These are phyloP conservation scores for Lasiosphaeria hispida DNA, from an alignment of 495 filamentous ascomycete genomes.

Conservation along the genomic window DNA sequence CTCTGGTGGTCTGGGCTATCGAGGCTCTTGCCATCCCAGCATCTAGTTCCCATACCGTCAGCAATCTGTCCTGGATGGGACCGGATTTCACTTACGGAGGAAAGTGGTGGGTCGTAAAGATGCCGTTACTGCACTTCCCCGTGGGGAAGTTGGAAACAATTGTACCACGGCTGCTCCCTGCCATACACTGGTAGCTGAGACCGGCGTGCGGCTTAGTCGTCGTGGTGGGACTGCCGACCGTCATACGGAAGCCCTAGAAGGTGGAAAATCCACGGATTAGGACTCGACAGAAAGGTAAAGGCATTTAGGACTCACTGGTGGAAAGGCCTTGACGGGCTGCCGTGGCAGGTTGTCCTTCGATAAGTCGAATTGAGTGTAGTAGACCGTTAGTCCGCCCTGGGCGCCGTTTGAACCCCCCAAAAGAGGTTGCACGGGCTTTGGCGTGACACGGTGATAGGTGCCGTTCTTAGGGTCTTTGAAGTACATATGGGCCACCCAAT, in stretches of 20 bases:
- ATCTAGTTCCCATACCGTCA: slow-evolving; percentile 5
- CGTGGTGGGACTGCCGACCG: slow-evolving; percentile 41
- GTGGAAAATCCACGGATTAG: not conserved
- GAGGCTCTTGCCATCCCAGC: slow-evolving; percentile 54
- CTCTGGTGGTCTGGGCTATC: slow-evolving; percentile 52
- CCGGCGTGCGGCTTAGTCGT: slow-evolving; percentile 35
- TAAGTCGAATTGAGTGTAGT: slow-evolving; percentile 45
- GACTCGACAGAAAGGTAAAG: not conserved
- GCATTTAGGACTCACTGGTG: slow-evolving; percentile 28
- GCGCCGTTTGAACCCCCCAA: slow-evolving; percentile 43
- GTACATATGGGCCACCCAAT: slow-evolving; percentile 47
- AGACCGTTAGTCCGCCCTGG: slow-evolving; percentile 43
- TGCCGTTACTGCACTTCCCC: slow-evolving; percentile 39
- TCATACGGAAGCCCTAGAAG: slow-evolving; percentile 48
- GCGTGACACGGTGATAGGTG: slow-evolving; percentile 40
- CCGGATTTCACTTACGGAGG: slow-evolving; percentile 25
- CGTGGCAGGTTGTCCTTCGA: slow-evolving; percentile 27
- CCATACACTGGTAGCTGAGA: slow-evolving; percentile 43
- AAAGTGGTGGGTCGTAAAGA: slow-evolving; percentile 48
- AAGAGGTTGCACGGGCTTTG: slow-evolving; percentile 38
- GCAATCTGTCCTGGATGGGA: not conserved
- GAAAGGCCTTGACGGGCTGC: slow-evolving; percentile 38
- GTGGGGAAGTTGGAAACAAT: slow-evolving; percentile 42
- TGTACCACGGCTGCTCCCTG: slow-evolving; percentile 29
- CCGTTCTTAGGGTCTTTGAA: slow-evolving; percentile 49